Base-by-base conservation (phyloP, 225 moss, liverwort and hornwort species). In the Sphagnum tenellum region DNA sequence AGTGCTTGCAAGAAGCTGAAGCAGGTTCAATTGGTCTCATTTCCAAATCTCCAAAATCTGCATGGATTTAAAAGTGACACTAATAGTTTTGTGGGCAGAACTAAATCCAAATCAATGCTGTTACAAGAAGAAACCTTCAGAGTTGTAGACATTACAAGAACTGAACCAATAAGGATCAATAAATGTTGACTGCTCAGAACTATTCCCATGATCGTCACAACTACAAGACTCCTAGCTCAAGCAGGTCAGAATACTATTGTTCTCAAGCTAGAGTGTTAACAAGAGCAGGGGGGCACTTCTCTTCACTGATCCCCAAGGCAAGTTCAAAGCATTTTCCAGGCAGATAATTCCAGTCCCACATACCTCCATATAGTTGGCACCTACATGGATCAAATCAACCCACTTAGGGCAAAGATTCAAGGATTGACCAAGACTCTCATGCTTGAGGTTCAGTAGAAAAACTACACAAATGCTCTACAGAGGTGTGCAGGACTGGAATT, bases 301-400 rank as follows among this genome's bases (percentile, higher is more conserved):
- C 48, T 12, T 86, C 86, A 66, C 77, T 78, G 77, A 92, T 85
- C 73, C 90, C 95, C 75, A 96, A 68, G n/a, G 92, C 92, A 14
- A 96, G 81, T 67, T 96, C 92, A 69, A 96, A 81, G 69, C 95
- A 96, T 64, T 85, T 69, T 10, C 86, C 92, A 69, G 89, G 71
- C 58, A 96, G 79, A 72, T 96, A 92, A 73, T 96, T 96, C 95
- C 95, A 96, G 73, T 96, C 95, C 74, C 92, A 92, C 92, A 96
- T 96, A 64, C 95, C 95, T 55, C 95, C 95, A 71, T 96, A 96
- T n/a, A 96, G 75, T 62, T 89, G 86, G 69, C 92, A 96, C 95
- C 95, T 95, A 70, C 65, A 77, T 56, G 62, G 71, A 57, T 58
- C 52, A 13, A 52, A 65, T 60, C 52, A 59, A 54, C 7, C 13